Conservation (phyloP, 305 asterid species). For the Andrographis paniculata region DNA sequence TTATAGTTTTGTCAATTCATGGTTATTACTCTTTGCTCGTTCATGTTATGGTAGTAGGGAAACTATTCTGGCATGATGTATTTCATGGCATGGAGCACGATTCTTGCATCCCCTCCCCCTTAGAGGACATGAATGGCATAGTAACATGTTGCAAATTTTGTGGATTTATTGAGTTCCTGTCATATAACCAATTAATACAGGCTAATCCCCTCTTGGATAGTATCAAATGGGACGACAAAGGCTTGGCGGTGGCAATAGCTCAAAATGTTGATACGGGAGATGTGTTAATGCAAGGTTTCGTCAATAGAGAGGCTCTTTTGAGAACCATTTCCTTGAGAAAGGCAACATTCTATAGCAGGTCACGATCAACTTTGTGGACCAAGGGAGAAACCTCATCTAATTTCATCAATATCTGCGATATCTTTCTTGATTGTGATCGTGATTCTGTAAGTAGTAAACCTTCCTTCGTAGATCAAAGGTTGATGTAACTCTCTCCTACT, state of each 20-base stretch:
- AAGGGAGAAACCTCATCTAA: slow-evolving; percentile 93
- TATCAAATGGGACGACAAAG: slow-evolving; percentile 93
- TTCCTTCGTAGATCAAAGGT: neutral
- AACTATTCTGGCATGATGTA: too few species aligned
- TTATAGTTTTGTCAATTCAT: neutral
- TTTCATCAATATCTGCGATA: slow-evolving; percentile 69
- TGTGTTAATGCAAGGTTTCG: slow-evolving; percentile 86
- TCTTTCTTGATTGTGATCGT: slow-evolving; percentile 83
- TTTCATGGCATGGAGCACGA: too few species aligned
- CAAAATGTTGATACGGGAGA: slow-evolving; percentile 93
- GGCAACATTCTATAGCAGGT: slow-evolving; percentile 91
- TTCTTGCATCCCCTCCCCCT: neutral
- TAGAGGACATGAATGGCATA: neutral
- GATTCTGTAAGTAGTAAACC: slow-evolving; percentile 63
- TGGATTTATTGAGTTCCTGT: neutral
- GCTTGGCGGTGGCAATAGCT: slow-evolving; percentile 89
- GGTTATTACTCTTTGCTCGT: too few species aligned
- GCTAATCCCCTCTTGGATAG: slow-evolving; percentile 66
- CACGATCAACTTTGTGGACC: slow-evolving; percentile 81
- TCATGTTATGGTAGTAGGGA: too few species aligned
- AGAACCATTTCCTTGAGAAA: slow-evolving; percentile 58
- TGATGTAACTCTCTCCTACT: too few species aligned
- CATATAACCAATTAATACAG: slow-evolving; percentile 36
- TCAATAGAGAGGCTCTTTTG: slow-evolving; percentile 61
- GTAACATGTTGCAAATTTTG: neutral